Conservation (phyloP, 208 protist species). For the Novymonas esmeraldas region DNA sequence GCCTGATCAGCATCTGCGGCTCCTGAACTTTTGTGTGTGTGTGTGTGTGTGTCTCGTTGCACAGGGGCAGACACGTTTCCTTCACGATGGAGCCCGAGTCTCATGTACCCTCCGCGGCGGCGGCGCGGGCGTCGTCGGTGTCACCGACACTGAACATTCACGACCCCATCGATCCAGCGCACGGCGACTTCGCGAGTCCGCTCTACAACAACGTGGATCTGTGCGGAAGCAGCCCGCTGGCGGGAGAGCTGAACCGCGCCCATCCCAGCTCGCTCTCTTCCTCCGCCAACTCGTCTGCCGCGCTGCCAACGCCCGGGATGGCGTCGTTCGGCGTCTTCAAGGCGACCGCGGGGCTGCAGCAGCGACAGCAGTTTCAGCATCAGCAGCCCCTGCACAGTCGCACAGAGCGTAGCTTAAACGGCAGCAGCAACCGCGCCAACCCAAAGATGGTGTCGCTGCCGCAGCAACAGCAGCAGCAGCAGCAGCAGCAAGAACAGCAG, state of each 20-base stretch:
- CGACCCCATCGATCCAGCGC: slow-evolving; percentile 8
- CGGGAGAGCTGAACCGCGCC: slow-evolving; percentile 17
- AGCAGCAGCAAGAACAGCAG: too few relatives aligned
- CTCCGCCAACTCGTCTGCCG: slow-evolving; percentile 2
- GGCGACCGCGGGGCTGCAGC: too few relatives aligned
- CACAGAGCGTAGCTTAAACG: not conserved
- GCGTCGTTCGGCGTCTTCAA: not conserved
- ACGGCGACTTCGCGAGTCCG: slow-evolving; percentile 1
- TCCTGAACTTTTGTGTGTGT: too few relatives aligned
- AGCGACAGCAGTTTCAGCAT: too few relatives aligned
- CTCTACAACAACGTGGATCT: slow-evolving; percentile 2
- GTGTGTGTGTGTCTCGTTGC: not conserved
- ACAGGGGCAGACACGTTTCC: too few relatives aligned
- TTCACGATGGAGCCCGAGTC: not conserved
- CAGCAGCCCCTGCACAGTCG: too few relatives aligned
- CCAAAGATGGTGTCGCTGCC: not conserved
- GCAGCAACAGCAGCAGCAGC: too few relatives aligned
- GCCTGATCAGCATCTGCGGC: too few relatives aligned
- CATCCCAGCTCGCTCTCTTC: not conserved
- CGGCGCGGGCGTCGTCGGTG: not conserved
- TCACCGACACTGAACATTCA: slow-evolving; percentile 1
- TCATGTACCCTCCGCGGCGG: not conserved
- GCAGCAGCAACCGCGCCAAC: not conserved
- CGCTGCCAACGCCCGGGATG: not conserved
- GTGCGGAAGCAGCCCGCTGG: not conserved